Percentiles rank a stretch among this genome's conserved stretches.
phyloP scores from a whole-genome alignment of 805 yeast genomes.

The Barnettozyma siamensis region DNA sequence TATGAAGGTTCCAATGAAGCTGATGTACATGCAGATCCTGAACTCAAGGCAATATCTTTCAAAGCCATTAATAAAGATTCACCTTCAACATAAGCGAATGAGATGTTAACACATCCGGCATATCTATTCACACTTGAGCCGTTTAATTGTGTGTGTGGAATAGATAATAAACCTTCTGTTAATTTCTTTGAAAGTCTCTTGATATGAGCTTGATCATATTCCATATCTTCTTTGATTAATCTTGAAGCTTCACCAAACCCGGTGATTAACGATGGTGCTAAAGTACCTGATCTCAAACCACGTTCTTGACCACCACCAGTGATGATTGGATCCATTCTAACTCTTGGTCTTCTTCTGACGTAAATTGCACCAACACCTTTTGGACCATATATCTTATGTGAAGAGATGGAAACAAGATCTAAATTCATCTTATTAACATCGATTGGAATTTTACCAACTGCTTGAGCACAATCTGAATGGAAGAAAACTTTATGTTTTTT shows the following conservation, averaged over 20 bases:
- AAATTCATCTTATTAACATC: constrained; percentile 93
- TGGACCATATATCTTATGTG: constrained; percentile 97
- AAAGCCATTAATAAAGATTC: constrained; percentile 96
- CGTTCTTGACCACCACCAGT: constrained; percentile 99
- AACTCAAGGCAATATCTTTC: constrained; percentile 91
- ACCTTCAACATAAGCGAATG: constrained; percentile 97
- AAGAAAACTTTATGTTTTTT: constrained; percentile 84
- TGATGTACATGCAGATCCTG: constrained; percentile 98
- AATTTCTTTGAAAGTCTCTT: constrained; percentile 65
- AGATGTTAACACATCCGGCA: constrained; percentile 93
- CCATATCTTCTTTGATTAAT: constrained; percentile 67
- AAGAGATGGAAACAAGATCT: constrained; percentile 88
- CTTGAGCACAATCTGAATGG: constrained; percentile 98
- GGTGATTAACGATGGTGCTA: constrained; percentile 92
- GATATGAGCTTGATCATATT: constrained; percentile 68
- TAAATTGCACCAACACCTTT: constrained; percentile 95
- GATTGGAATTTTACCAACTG: constrained; percentile 86
- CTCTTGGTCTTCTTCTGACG: constrained; percentile 97
- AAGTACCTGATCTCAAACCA: constrained; percentile 93
- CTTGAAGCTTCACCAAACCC: constrained; percentile 98
- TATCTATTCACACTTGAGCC: constrained; percentile 74
- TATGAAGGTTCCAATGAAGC: constrained; percentile 97
- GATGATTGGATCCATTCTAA: constrained; percentile 88
- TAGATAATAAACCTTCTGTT: constrained; percentile 62
- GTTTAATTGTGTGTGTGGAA: constrained; percentile 86